phyloP scores from a whole-genome alignment of 176 grass and related monocot genomes.

The Rhipidocladum racemiflorum region DNA sequence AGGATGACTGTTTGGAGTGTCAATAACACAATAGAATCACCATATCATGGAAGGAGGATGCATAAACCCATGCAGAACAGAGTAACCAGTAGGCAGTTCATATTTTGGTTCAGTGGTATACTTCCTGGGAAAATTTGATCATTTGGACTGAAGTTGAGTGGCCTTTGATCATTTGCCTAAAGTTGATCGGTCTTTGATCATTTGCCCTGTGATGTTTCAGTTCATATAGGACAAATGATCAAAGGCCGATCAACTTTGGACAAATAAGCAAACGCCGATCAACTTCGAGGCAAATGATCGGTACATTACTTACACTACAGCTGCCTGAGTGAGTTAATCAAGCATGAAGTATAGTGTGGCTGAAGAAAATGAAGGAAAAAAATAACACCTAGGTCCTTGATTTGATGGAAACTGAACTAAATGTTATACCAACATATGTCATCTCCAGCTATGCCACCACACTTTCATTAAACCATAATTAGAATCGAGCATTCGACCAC shows the following conservation, averaged over 20 bases:
- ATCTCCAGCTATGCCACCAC: neutral
- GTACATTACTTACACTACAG: slow-evolving; percentile 5
- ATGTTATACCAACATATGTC: neutral
- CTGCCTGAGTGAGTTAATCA: neutral
- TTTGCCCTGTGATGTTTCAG: no score
- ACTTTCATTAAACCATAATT: neutral
- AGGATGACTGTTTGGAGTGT: slow-evolving; percentile 71
- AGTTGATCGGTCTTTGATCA: no score
- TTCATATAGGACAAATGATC: no score
- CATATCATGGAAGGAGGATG: slow-evolving; percentile 13
- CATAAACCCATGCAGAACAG: neutral
- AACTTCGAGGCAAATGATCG: no score
- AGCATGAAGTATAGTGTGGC: neutral
- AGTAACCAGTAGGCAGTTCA: neutral
- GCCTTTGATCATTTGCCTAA: no score
- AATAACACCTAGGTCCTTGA: neutral
- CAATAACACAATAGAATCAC: slow-evolving; percentile 15
- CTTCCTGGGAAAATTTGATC: no score
- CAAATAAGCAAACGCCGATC: no score
- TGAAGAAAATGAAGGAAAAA: neutral
- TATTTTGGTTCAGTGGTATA: no score
- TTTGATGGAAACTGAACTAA: slow-evolving; percentile 1
- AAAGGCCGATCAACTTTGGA: no score
- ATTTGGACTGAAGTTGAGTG: no score
- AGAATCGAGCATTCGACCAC: neutral